phyloP scores from a whole-genome alignment of 257 asterid species.

The Fraxinus excelsior region DNA sequence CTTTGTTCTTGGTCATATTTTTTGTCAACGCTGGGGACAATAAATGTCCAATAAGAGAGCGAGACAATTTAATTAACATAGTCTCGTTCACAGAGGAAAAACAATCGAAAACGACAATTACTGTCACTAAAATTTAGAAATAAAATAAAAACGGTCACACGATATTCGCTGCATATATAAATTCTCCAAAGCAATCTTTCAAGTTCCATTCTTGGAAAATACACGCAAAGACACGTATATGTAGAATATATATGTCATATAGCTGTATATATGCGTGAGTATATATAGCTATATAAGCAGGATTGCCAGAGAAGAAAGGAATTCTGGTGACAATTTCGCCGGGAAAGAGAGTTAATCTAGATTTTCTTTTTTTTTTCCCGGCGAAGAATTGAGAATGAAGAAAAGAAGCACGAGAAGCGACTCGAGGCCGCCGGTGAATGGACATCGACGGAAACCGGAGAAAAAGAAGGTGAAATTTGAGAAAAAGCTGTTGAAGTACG shows the following conservation, averaged over 20 bases:
- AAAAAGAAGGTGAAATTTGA: slow-evolving; percentile 27
- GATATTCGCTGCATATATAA: slow-evolving; percentile 27
- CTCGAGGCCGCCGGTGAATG: slow-evolving; percentile 17
- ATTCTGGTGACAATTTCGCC: slow-evolving; percentile 41
- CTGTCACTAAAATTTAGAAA: not conserved
- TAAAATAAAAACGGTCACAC: slow-evolving; percentile 25
- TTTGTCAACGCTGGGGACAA: not conserved
- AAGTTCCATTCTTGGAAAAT: slow-evolving; percentile 9
- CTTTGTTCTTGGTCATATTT: no score
- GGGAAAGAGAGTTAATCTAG: slow-evolving; percentile 25
- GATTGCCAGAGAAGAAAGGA: slow-evolving; percentile 15
- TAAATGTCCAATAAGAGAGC: not conserved
- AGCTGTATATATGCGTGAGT: not conserved
- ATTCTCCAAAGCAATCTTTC: slow-evolving; percentile 12
- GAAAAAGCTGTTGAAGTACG: slow-evolving; percentile 56
- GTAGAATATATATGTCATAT: not conserved
- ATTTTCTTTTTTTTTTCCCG: slow-evolving; percentile 22
- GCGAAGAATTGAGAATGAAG: slow-evolving; percentile 41
- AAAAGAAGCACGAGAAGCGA: slow-evolving; percentile 34
- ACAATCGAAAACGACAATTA: not conserved
- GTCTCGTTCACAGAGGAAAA: not conserved
- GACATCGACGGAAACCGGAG: slow-evolving; percentile 1
- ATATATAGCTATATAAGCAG: not conserved
- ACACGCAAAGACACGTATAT: not conserved
- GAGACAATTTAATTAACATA: not conserved